Base-by-base conservation (phyloP, 352 stramenopile species). In the Phytophthora foliorum region DNA sequence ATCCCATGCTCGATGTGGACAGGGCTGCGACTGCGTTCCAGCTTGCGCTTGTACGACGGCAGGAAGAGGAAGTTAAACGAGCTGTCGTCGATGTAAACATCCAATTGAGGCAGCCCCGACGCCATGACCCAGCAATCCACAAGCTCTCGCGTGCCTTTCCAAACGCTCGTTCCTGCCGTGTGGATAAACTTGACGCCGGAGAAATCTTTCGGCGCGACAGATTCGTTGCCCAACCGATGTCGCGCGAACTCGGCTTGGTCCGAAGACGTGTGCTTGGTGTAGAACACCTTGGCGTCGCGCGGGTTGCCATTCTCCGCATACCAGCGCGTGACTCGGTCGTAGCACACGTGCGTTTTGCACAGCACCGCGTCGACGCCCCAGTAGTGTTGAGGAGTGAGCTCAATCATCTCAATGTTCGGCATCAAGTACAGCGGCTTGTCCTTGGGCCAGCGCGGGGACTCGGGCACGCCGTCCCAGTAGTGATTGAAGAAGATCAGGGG, bases 281-380 rank as follows among this genome's bases (percentile, higher is more conserved):
- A 92, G 6, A 90, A 36, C 17, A 92, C 79, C 1, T 56, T 48
- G 2, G 80, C 72, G 13, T 70, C 57, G 39, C 72, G 63, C 17
- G 77, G 80, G 21, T 92, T 90, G 10, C 80, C 78, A n/a, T 91
- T 59, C 29, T 90, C 82, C 9, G 22, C n/a, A 56, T 84, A 89
- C 84, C 84, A 93, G 25, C 67, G 66, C n/a, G 31, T 57, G 9
- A 91, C 39, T 31, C 81, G 73, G 17, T 71, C 57, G 13, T 67
- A 72, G 17, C 79, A 89, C 13, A 85, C 36, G 3, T 57, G 49
- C 4, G 81, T 91, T 52, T 87, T 86, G 46, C 76, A 84, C 16
- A 89, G 51, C 41, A 89, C 70, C 0, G 80, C 68, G 34, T 89
- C 73, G 6, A 66, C 74, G 24, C 65, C 55, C 73, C 74, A 81